Evolutionary conservation across 2,329 filamentous ascomycete genomes (phyloP), one percentile per base, ranked within the genome.

Genomic region (Ophiognomonia clavigignenti-juglandacearum): DNA sequence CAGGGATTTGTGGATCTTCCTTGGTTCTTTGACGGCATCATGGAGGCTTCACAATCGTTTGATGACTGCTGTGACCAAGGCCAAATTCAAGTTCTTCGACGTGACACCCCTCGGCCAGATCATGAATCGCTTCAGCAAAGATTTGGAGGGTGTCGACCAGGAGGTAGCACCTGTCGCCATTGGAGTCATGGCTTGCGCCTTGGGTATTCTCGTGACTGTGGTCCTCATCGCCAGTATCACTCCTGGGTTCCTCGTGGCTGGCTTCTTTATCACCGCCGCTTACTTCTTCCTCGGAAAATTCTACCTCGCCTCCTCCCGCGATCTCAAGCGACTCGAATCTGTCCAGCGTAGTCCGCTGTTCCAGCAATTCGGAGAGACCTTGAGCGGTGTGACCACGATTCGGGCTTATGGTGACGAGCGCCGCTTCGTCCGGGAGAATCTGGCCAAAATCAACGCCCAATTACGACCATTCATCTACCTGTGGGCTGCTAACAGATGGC

Each of bases 111-210:
- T 97, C 0, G 93, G 93, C 11, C 92, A 96, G 66, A 77, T 98
- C 59, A 97, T 97, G 85, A 98, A 98, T 67, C 83, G 93, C 18
- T 98, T 98, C 70, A 97, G 92, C 64, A 97, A 97, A 67, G 93
- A 98, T 64, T 80, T 98, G 13, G 91, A 98, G 64, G 83, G 90
- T 10, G 78, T 98, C 18, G 93, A 98, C 57, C 93, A 98, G 63
- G 93, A 98, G 64, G 88, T 98, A 48, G 91, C 93, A 0, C 89
- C 91, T 3, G 83, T 95, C 34, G 92, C 93, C 19, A 91, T 97
- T 56, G 80, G 81, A 45, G 78, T 85, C 43, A 79, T 85, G 66
- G 75, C 73, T n/a, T 85, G 78, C 57, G 76, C 71, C 1, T 68
- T 85, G 50, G 78, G 74, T 26, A 77, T 97, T 37, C 61, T 93